Evolutionary conservation across 2,329 filamentous ascomycete species (phyloP).

Genomic region (Diaporthe vexans): DNA sequence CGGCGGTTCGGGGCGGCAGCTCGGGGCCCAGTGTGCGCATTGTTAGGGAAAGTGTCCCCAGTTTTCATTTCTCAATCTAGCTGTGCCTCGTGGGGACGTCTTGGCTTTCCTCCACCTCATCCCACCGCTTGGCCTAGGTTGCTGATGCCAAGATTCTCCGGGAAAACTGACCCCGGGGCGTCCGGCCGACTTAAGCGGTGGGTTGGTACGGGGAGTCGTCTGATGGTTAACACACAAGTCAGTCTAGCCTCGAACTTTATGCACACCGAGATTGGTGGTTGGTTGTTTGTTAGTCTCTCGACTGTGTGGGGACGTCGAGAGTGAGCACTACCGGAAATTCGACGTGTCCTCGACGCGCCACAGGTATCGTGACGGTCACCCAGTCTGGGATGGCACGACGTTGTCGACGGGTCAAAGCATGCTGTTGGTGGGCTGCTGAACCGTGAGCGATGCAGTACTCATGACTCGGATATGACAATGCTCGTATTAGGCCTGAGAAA

Average conservation of each 20-base stretch:
- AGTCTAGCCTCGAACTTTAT: conserved; percentile 9
- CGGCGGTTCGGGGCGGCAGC: conserved; percentile 17
- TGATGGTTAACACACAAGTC: not conserved
- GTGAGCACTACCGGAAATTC: not conserved
- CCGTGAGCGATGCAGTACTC: no score
- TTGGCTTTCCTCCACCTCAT: conserved; percentile 19
- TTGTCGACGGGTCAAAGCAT: no score
- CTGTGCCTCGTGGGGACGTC: not conserved
- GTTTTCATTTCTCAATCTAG: conserved; percentile 22
- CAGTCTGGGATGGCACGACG: not conserved
- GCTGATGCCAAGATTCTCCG: not conserved
- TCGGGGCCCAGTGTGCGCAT: not conserved
- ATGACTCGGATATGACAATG: not conserved
- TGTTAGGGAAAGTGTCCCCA: conserved; percentile 15
- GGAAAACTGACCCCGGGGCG: not conserved
- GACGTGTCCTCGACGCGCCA: not conserved
- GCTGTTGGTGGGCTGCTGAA: not conserved
- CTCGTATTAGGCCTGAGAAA: no score
- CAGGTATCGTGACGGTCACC: not conserved
- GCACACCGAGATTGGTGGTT: not conserved
- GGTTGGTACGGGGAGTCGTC: conserved; percentile 1
- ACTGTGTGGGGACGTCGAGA: not conserved
- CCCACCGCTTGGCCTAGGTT: not conserved
- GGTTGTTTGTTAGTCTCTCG: not conserved
- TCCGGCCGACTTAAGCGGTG: conserved; percentile 11